Conservation (phyloP, 2,329 filamentous ascomycete genomes). For the Fusarium tuaranense region DNA sequence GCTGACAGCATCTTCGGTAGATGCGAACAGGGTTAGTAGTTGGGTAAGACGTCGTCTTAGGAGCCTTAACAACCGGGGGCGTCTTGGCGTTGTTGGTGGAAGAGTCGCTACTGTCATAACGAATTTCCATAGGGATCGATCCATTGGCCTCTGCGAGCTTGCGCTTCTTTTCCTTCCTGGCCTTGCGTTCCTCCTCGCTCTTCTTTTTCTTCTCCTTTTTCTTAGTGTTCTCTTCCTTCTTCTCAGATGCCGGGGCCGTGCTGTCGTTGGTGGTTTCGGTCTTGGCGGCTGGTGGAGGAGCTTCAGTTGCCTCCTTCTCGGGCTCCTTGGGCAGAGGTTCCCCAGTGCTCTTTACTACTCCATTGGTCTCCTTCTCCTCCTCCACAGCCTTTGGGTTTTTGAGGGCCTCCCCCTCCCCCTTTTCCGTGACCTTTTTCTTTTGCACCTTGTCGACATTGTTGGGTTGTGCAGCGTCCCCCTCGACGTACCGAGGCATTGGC, state of each 20-base stretch:
- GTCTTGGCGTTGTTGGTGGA: constrained; percentile 49
- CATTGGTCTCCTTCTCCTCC: constrained; percentile 57
- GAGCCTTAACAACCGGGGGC: constrained; percentile 26
- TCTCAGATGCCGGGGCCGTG: constrained; percentile 32
- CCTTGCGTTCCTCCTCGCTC: constrained; percentile 92
- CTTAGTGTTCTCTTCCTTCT: constrained; percentile 63
- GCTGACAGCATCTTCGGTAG: constrained; percentile 92
- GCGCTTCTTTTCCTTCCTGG: constrained; percentile 89
- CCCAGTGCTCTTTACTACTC: constrained; percentile 54
- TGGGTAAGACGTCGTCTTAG: constrained; percentile 61
- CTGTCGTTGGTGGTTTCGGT: constrained; percentile 40
- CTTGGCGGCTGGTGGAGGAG: constrained; percentile 41
- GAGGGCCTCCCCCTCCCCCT: constrained; percentile 78
- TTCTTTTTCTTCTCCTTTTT: constrained; percentile 98
- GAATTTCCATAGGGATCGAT: constrained; percentile 84
- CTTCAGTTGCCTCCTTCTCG: constrained; percentile 50
- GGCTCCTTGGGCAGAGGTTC: constrained; percentile 55
- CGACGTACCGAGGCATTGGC: constrained; percentile 81
- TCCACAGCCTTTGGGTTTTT: constrained; percentile 74
- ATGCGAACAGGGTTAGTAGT: constrained; percentile 94
- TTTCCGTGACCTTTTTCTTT: constrained; percentile 74
- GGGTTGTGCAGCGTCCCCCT: constrained; percentile 60
- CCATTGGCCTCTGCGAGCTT: constrained; percentile 90
- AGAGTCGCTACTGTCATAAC: constrained; percentile 76
- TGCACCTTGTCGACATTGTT: constrained; percentile 61